A percentile compares a stretch with the other conserved stretches of the same genome.
These are phyloP conservation scores for Teunomyces funiuensis DNA, from an alignment of 805 yeast species.

Conservation along the genomic window DNA sequence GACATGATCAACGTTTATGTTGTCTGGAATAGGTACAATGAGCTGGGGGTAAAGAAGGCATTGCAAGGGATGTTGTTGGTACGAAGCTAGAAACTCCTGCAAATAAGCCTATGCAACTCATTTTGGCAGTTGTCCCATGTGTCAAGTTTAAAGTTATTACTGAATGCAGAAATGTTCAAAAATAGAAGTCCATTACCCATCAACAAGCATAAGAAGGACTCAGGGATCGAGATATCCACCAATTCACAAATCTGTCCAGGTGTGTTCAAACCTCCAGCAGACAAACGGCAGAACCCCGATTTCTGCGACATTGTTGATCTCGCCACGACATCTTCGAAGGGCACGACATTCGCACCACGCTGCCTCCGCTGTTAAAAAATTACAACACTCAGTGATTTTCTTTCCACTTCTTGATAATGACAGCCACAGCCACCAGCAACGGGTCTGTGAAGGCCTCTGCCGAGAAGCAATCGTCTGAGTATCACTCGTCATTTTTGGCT, in stretches of 20 bases:
- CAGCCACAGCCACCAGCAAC: neutral
- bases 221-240: too few relatives aligned
- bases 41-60: constrained; percentile 51
- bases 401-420: neutral
- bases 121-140: too few relatives aligned
- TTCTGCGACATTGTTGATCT: neutral
- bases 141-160: neutral
- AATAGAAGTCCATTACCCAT: too few relatives aligned
- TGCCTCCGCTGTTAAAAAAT: neutral
- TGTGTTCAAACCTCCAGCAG: too few relatives aligned
- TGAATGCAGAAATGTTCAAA: neutral
- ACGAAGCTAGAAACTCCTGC: constrained; percentile 13
- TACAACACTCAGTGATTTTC: neutral
- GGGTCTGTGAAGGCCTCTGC: neutral
- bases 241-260: too few relatives aligned
- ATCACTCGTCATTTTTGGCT: constrained; percentile 25
- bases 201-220: too few relatives aligned
- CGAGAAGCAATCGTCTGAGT: constrained; percentile 5
- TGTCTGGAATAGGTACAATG: constrained; percentile 85
- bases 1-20: constrained; percentile 80
- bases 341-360: neutral
- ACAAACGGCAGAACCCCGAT: too few relatives aligned
- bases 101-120: neutral
- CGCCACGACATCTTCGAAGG: neutral
- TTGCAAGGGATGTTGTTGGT: constrained; percentile 43